Evolutionary conservation across 345 rosid genomes (phyloP).

Genomic region (Cardamine chenopodiifolia): DNA sequence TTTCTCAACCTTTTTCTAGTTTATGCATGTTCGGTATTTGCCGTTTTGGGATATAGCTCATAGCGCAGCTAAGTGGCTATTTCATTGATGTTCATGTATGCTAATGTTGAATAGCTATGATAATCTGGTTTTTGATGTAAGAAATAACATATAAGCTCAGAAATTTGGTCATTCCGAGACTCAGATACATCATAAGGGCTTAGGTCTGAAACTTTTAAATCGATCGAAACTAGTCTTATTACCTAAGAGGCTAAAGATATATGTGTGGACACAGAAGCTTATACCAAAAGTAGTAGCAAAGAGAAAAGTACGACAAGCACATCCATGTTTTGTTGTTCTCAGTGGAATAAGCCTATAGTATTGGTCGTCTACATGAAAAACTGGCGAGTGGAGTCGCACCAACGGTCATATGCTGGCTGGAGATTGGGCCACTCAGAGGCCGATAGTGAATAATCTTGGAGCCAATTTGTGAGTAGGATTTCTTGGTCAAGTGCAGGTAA

Average conservation of each 20-base stretch:
- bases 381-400: conserved; percentile 70
- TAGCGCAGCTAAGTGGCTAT: background rate
- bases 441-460: conserved; percentile 61
- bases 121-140: background rate
- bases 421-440: conserved; percentile 85
- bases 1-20: background rate
- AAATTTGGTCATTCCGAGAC: background rate
- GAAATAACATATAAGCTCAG: background rate
- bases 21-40: background rate
- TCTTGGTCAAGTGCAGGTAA: conserved; percentile 67
- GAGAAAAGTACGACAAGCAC: conserved; percentile 10
- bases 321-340: conserved; percentile 5
- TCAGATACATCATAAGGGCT: background rate
- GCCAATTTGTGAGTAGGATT: conserved; percentile 66
- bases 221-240: conserved; percentile 22
- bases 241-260: conserved; percentile 16
- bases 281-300: background rate
- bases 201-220: conserved; percentile 21
- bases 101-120: background rate
- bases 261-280: conserved; percentile 27
- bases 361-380: conserved; percentile 38
- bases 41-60: background rate
- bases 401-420: conserved; percentile 59
- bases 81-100: background rate
- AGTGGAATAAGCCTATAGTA: background rate